A percentile compares a stretch with the other conserved stretches of the same genome.
phyloP scores from a whole-genome alignment of 805 yeast genomes.

The Brettanomyces sp. region DNA sequence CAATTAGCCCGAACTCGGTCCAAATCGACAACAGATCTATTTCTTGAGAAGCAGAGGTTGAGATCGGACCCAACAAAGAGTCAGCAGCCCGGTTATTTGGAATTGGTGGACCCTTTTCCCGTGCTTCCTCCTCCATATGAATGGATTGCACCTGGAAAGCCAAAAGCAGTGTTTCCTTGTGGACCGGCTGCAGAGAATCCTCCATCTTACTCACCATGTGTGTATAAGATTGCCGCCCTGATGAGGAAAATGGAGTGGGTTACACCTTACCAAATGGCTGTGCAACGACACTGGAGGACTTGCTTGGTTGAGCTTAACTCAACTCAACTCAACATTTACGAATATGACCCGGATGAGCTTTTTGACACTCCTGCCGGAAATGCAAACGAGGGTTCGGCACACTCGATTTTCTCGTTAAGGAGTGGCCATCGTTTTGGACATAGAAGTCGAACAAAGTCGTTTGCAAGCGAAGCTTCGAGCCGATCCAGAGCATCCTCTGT shows the following conservation, averaged over 20 bases:
- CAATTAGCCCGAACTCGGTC: too few species aligned
- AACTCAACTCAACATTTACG: slow-evolving; percentile 72
- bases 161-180: slow-evolving; percentile 25
- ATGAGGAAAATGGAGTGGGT: slow-evolving; percentile 66
- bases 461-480: too few species aligned
- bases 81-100: slow-evolving; percentile 13
- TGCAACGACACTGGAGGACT: slow-evolving; percentile 61
- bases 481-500: background rate
- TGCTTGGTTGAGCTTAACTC: slow-evolving; percentile 70
- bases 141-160: slow-evolving; percentile 26
- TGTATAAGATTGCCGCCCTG: slow-evolving; percentile 47
- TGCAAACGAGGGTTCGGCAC: too few species aligned
- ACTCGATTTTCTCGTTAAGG: background rate
- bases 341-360: slow-evolving; percentile 19
- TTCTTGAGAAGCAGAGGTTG: too few species aligned
- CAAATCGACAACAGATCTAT: too few species aligned
- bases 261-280: slow-evolving; percentile 66
- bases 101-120: slow-evolving; percentile 28
- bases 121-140: slow-evolving; percentile 29
- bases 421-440: background rate
- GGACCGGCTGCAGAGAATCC: slow-evolving; percentile 31
- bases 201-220: slow-evolving; percentile 62
- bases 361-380: background rate
- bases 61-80: background rate
- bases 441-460: background rate